Conservation (phyloP, 305 asterid genomes). For the Petunia hybrid region DNA sequence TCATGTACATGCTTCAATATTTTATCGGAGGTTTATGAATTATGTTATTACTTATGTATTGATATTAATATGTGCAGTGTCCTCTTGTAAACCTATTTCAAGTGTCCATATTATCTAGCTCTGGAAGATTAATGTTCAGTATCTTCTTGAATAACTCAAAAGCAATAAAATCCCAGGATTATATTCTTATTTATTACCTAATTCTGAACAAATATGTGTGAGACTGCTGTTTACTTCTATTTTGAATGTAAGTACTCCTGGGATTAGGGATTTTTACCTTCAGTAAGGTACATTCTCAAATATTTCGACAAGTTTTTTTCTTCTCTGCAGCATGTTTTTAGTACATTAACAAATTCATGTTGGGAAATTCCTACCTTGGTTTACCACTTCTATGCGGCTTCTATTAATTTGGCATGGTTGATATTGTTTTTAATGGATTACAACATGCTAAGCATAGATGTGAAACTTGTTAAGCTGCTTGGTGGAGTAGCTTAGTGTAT, state of each 20-base stretch:
- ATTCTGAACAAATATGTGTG: constrained; percentile 3
- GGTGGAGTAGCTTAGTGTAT: background rate
- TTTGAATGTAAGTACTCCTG: background rate
- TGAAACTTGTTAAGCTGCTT: constrained; percentile 8
- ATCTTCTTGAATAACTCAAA: constrained; percentile 36
- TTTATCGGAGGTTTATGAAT: constrained; percentile 28
- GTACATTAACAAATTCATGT: background rate
- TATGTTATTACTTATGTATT: constrained; percentile 28
- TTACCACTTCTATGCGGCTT: background rate
- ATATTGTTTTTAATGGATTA: background rate
- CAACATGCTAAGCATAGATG: background rate
- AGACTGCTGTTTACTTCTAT: background rate
- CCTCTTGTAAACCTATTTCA: constrained; percentile 33
- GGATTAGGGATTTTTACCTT: background rate
- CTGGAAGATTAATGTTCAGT: constrained; percentile 30
- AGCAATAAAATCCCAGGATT: constrained; percentile 8
- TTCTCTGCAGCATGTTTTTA: background rate
- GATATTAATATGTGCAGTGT: constrained; percentile 31
- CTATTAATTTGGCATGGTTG: background rate
- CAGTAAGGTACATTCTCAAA: background rate
- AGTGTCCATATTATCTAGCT: constrained; percentile 37
- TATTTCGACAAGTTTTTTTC: background rate
- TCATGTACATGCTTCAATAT: constrained; percentile 20
- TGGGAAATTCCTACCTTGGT: background rate
- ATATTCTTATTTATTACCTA: constrained; percentile 6